Evolutionary conservation across 2,329 filamentous ascomycete species (phyloP), one percentile per base, ranked within the genome.

Genomic region (Colletotrichum trifolii): DNA sequence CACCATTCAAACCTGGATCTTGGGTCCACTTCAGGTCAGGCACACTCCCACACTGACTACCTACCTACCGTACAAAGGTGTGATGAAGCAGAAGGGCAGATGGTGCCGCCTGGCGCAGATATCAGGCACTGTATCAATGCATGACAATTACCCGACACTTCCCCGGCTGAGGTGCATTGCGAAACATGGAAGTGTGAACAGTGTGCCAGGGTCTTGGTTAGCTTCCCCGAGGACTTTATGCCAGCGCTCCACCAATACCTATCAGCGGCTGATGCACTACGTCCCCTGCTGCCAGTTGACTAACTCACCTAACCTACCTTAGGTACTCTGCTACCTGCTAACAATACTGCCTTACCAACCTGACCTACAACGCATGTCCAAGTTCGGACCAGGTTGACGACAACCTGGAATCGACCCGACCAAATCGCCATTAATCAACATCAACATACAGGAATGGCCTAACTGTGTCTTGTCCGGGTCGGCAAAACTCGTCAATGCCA

Each of bases 151-250:
- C 47, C 62, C 58, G 50, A 65, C 40, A 65, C 58, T 65, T 65
- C 39, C 50, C 62, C 52, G 62, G 56, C 46, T 45, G 39, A 56
- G 38, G 38, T 65, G 62, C 59, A 66, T 64, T 66, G 60, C 64
- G 64, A 66, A 66, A 66, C 64, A 59, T 64, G 60, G 60, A 66
- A 60, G 25, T 58, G 63, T 60, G 47, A 50, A 57, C 54, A 57
- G 48, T 56, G 17, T 17, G 17, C 52, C 63, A 64, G 64, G 53
- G 64, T 64, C 60, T 63, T 59, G 59, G 47, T 54, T 54, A 66
- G 52, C 60, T 66, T 33, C 50, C 49, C 50, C 48, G 47, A 40
- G 50, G 25, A 25, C 58, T 42, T 64, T 52, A 65, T 65, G 62
- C 62, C 52, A 62, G 58, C 52, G 62, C 58, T 65, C 62, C 62